Evolutionary conservation across 345 rosid species (phyloP).

Genomic region (Anacardium occidentale): DNA sequence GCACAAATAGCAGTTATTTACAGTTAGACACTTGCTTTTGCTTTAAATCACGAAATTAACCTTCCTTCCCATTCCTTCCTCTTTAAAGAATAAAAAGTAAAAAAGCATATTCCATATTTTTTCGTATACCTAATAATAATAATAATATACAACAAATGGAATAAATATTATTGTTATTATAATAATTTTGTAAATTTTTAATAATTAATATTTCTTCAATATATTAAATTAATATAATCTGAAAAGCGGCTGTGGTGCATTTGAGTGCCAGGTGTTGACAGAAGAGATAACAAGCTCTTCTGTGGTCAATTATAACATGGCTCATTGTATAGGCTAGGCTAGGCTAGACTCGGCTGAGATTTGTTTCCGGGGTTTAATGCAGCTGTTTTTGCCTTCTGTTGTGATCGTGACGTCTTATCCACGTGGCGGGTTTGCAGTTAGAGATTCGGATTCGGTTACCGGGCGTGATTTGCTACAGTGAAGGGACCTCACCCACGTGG

Average conservation of each 20-base stretch:
- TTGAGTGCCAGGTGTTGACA: constrained; percentile 40
- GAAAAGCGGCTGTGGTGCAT: constrained; percentile 27
- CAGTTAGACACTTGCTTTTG: constrained; percentile 13
- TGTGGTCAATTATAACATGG: no score
- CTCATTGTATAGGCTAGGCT: no score
- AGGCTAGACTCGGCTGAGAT: not conserved
- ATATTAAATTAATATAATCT: not conserved
- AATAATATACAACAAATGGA: no score
- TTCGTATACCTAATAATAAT: no score
- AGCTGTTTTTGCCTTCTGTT: not conserved
- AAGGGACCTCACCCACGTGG: constrained; percentile 21
- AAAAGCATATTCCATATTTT: no score
- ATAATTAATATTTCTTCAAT: no score
- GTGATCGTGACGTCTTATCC: constrained; percentile 20
- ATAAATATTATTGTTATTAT: no score
- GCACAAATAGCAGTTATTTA: constrained; percentile 15
- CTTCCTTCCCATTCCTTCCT: not conserved
- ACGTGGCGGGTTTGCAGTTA: constrained; percentile 14
- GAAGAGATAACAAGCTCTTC: constrained; percentile 9
- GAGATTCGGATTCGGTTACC: constrained; percentile 34
- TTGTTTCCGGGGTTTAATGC: constrained; percentile 21
- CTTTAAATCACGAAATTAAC: constrained; percentile 23
- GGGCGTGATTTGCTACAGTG: constrained; percentile 13
- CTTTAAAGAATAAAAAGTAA: no score
- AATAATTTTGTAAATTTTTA: no score